Evolutionary conservation across 169 alveolate species (phyloP), one percentile per base, ranked within the genome.

Genomic region (Babesia ovis): DNA sequence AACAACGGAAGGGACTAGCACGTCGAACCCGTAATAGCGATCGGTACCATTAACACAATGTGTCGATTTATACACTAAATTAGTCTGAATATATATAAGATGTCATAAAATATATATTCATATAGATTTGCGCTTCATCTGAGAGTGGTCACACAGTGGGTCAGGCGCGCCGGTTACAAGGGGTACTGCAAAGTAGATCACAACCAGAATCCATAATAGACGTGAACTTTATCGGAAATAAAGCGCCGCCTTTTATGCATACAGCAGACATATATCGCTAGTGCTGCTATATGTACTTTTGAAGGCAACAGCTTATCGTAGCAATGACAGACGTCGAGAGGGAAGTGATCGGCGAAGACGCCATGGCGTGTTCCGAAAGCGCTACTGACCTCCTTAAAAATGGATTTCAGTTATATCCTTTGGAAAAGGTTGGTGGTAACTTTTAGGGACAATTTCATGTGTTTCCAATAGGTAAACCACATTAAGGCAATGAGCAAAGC

Each of bases 361-460:
- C 73, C 62, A 25, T 64, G 50, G 67, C 53, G 70, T 39, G 37
- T n/a, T 69, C 87, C 6, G 87, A 79, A 48, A 62, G 54, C 76
- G 87, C 87, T 9, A 79, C 87, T 22, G 83, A 68, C 9, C 14
- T 79, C 16, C 64, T 79, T 20, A 39, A 55, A 50, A 35, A 11
- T 34, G 83, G 87, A 25, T 70, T 79, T 55, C 73, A 79, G 62
- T 53, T 71, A 25, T 79, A 68, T 42, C 87, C 87, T 23, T 31
- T 79, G 37, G 74, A 79, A 37, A 75, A 69, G 87, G 87, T 79
- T 43, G 3, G 51, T n/a, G 25, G 22, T 18, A 64, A 32, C 54
- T n/a, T n/a, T 6, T n/a, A n/a, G n/a, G 53, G 12, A 0, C 31
- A 20, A 50, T 22, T 31, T 22, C 31, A 14, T n/a, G 39, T 3